Percentiles rank a stretch among this genome's conserved stretches.
Evolutionary conservation across 306 rosid genomes (phyloP).

Genomic region (Malus orientalis): DNA sequence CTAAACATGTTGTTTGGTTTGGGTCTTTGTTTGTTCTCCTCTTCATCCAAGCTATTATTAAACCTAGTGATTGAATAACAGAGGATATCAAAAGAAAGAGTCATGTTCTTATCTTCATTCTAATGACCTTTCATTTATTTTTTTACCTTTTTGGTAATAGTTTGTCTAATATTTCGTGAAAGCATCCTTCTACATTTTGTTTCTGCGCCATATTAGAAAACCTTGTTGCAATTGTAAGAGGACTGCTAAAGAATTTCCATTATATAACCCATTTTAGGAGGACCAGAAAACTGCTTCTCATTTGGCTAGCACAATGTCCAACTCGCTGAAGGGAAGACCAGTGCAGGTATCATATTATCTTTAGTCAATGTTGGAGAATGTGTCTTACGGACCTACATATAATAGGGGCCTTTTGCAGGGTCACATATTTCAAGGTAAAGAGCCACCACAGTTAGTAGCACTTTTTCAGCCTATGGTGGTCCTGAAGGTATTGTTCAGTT

Average conservation of each 20-base stretch:
- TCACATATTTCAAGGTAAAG: slow-evolving; percentile 80
- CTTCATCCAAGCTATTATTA: background rate
- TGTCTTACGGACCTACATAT: slow-evolving; percentile 16
- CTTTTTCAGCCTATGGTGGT: slow-evolving; percentile 93
- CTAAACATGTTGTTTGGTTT: background rate
- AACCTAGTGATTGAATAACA: background rate
- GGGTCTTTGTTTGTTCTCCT: background rate
- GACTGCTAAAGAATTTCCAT: slow-evolving; percentile 10
- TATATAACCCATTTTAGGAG: slow-evolving; percentile 48
- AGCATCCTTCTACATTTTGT: background rate
- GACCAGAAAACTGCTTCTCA: slow-evolving; percentile 85
- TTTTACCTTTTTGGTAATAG: background rate
- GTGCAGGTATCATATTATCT: slow-evolving; percentile 64
- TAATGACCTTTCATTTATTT: background rate
- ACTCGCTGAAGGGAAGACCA: slow-evolving; percentile 96
- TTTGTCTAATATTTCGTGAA: background rate
- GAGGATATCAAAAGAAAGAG: background rate
- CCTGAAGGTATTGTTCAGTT: slow-evolving; percentile 60
- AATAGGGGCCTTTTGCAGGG: slow-evolving; percentile 57
- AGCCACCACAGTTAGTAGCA: slow-evolving; percentile 87
- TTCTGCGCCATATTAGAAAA: background rate
- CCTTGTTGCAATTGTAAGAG: background rate
- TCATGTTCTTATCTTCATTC: background rate
- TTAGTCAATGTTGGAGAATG: slow-evolving; percentile 18
- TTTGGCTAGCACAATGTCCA: slow-evolving; percentile 80